Percentiles rank a stretch among this genome's conserved stretches.
These are phyloP conservation scores for Monosporascus sp. DNA, from an alignment of 2,329 filamentous ascomycete genomes.

Conservation along the genomic window DNA sequence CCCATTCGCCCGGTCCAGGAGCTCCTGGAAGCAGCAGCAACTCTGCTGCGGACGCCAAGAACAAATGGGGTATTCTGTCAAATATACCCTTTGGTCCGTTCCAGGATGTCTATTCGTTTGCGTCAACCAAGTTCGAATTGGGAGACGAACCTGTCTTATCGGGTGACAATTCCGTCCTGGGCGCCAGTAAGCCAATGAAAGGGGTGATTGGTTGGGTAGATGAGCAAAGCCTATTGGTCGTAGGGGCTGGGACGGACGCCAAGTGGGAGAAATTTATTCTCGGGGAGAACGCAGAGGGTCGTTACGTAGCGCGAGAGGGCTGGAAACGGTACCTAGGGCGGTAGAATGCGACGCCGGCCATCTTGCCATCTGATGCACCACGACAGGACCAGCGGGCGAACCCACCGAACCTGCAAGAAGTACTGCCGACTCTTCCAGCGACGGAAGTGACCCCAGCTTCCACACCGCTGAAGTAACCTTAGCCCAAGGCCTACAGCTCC, in stretches of 20 bases:
- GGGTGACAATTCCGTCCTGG: constrained; percentile 35
- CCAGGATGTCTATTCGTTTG: constrained; percentile 83
- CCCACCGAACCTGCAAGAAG: background rate
- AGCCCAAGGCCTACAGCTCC: too few relatives aligned
- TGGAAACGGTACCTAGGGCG: constrained; percentile 70
- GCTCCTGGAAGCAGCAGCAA: constrained; percentile 11
- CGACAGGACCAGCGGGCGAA: background rate
- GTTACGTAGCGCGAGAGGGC: constrained; percentile 61
- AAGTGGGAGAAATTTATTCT: constrained; percentile 85
- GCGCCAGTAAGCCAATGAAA: constrained; percentile 61
- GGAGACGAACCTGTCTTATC: constrained; percentile 62
- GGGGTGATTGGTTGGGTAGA: constrained; percentile 81
- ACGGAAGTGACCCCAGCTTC: too few relatives aligned
- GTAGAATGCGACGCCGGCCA: constrained; percentile 9
- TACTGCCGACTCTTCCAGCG: too few relatives aligned
- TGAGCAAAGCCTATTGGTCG: constrained; percentile 66
- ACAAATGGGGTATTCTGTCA: constrained; percentile 81
- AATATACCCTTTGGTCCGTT: constrained; percentile 85
- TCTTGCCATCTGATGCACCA: constrained; percentile 1
- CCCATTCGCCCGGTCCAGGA: constrained; percentile 11
- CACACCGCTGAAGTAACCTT: too few relatives aligned
- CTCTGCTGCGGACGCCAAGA: constrained; percentile 45
- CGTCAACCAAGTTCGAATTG: constrained; percentile 74
- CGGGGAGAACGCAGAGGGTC: constrained; percentile 62
- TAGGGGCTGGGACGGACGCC: constrained; percentile 74